These are phyloP conservation scores for Ustilago tritici DNA, from an alignment of 1,284 basidiomycete species.

Conservation along the genomic window DNA sequence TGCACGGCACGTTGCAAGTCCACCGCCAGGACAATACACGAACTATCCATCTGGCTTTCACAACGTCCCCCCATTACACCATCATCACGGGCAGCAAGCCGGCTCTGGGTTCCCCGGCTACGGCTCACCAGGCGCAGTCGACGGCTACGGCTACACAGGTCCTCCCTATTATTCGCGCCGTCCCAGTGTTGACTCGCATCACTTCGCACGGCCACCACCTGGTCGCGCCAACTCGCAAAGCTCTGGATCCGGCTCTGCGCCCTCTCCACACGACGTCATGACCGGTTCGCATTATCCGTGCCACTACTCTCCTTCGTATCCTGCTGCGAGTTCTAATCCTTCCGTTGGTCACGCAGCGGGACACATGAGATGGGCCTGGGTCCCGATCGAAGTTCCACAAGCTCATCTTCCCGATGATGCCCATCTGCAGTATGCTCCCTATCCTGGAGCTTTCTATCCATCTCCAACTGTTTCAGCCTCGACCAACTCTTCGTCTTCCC, in stretches of 20 bases:
- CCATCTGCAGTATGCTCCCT: constrained; percentile 38
- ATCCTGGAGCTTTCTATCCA: constrained; percentile 22
- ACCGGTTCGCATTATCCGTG: constrained; percentile 18
- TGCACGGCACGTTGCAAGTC: constrained; percentile 21
- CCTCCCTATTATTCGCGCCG: constrained; percentile 13
- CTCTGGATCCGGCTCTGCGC: constrained; percentile 20
- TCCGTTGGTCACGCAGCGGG: constrained; percentile 21
- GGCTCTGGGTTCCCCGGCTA: constrained; percentile 16
- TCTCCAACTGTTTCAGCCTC: constrained; percentile 17
- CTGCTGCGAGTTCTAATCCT: constrained; percentile 28
- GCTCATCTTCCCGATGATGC: constrained; percentile 36
- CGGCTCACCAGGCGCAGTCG: background rate
- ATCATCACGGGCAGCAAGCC: constrained; percentile 12
- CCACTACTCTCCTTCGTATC: constrained; percentile 32
- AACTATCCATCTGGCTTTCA: constrained; percentile 25
- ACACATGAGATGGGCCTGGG: constrained; percentile 53
- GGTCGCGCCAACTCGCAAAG: constrained; percentile 31
- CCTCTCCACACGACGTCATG: constrained; percentile 18
- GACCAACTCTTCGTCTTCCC: constrained; percentile 17
- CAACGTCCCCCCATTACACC: constrained; percentile 12
- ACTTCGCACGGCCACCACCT: constrained; percentile 19
- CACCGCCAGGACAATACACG: constrained; percentile 15
- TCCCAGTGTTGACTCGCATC: constrained; percentile 15
- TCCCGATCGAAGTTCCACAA: constrained; percentile 44
- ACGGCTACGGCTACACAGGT: constrained; percentile 19